Percentiles rank a stretch among this genome's conserved stretches.
These are phyloP conservation scores for Elsinoe batatas DNA, from an alignment of 2,329 filamentous ascomycete species.

Conservation along the genomic window DNA sequence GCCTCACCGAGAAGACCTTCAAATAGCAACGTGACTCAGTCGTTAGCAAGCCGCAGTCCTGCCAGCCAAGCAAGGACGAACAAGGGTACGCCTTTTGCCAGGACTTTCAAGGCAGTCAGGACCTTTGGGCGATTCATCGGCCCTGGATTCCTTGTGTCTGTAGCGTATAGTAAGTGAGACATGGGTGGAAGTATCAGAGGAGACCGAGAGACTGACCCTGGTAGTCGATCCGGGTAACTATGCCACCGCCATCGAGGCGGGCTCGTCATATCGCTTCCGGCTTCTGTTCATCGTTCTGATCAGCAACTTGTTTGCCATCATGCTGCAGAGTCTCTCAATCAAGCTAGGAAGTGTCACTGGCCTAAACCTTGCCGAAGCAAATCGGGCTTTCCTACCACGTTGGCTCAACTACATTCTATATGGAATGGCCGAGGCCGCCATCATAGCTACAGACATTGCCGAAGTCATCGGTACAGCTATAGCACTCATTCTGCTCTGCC, in stretches of 20 bases:
- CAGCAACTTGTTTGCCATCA: constrained; percentile 61
- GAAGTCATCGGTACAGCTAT: constrained; percentile 63
- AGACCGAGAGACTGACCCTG: background rate
- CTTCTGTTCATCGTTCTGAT: constrained; percentile 60
- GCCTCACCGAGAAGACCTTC: background rate
- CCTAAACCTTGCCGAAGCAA: constrained; percentile 41
- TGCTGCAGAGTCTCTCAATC: constrained; percentile 58
- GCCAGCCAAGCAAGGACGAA: background rate
- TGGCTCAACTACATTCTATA: constrained; percentile 48
- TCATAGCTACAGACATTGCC: constrained; percentile 51
- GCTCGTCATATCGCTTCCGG: constrained; percentile 54
- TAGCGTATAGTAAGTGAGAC: constrained; percentile 31
- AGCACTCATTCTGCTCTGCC: constrained; percentile 52
- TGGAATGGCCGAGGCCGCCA: constrained; percentile 46
- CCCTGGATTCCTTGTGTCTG: constrained; percentile 53
- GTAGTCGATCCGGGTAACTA: constrained; percentile 49
- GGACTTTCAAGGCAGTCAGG: constrained; percentile 21
- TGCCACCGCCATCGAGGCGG: constrained; percentile 59
- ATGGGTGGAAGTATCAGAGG: background rate
- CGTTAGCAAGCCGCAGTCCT: background rate
- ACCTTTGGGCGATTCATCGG: constrained; percentile 52
- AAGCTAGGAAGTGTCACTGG: constrained; percentile 45
- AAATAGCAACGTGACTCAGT: constrained; percentile 14
- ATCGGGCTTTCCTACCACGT: constrained; percentile 39
- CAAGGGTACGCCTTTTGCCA: background rate